Percentiles rank a stretch among this genome's conserved stretches.
Conservation (phyloP, 495 filamentous ascomycete genomes). For the Xylaria cubensis region DNA sequence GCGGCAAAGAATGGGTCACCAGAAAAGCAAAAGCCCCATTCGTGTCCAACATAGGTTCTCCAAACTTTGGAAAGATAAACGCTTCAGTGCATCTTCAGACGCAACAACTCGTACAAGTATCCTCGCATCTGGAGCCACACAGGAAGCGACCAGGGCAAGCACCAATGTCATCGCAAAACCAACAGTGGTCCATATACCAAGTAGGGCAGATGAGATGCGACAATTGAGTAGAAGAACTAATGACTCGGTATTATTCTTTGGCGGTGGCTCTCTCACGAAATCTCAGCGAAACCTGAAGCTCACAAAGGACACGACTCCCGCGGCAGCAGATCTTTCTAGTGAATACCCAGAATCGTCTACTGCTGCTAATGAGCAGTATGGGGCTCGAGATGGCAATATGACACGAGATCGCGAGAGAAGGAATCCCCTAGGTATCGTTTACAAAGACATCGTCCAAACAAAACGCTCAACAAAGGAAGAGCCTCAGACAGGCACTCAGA, state of each 20-base stretch:
- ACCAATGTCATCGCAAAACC: conserved; percentile 37
- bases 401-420: conserved; percentile 34
- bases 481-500: neutral
- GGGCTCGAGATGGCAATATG: conserved; percentile 20
- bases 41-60: conserved; percentile 34
- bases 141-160: conserved; percentile 39
- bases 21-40: conserved; percentile 21
- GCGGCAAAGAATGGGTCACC: conserved; percentile 28
- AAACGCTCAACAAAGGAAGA: neutral
- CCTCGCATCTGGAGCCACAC: conserved; percentile 35
- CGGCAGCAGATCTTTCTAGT: neutral
- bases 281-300: conserved; percentile 36
- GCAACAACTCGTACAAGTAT: conserved; percentile 41
- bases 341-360: conserved; percentile 23
- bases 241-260: conserved; percentile 33
- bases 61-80: conserved; percentile 36
- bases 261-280: conserved; percentile 30
- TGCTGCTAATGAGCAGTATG: conserved; percentile 11
- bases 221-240: conserved; percentile 34
- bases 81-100: conserved; percentile 29
- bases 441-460: conserved; percentile 37
- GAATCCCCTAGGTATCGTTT: conserved; percentile 45
- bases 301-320: conserved; percentile 1
- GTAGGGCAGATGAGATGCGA: conserved; percentile 37
- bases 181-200: conserved; percentile 43